Evolutionary conservation across 257 asterid species (phyloP).

Genomic region (Ligustrum vulgare): DNA sequence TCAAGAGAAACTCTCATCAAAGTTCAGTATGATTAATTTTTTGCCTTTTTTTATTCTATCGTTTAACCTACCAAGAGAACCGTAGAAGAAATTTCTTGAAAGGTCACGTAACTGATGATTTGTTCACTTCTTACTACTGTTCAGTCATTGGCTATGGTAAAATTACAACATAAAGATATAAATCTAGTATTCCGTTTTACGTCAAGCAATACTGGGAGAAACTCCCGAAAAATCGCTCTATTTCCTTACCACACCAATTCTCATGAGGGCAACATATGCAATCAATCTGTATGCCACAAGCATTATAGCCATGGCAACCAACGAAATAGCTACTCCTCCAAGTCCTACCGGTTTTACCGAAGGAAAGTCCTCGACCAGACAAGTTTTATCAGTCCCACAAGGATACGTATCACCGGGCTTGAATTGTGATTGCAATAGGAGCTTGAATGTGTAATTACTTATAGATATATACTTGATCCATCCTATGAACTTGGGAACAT

Average conservation of each 20-base stretch:
- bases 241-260: slow-evolving; percentile 47
- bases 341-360: slow-evolving; percentile 43
- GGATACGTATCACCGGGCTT: slow-evolving; percentile 41
- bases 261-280: slow-evolving; percentile 53
- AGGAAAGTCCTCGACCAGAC: slow-evolving; percentile 52
- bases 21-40: too few species aligned
- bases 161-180: not conserved
- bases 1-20: too few species aligned
- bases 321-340: slow-evolving; percentile 21
- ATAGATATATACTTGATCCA: slow-evolving; percentile 59
- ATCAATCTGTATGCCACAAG: slow-evolving; percentile 51
- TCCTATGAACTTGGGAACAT: slow-evolving; percentile 42
- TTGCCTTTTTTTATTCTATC: too few species aligned
- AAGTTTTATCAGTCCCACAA: slow-evolving; percentile 30
- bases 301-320: slow-evolving; percentile 49
- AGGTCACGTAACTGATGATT: not conserved
- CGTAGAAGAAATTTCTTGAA: too few species aligned
- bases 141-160: not conserved
- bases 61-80: too few species aligned
- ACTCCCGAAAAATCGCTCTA: slow-evolving; percentile 14
- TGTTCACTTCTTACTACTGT: not conserved
- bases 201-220: not conserved
- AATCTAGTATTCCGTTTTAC: not conserved
- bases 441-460: slow-evolving; percentile 42
- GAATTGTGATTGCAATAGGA: slow-evolving; percentile 45